Base-by-base conservation (phyloP, 2,329 filamentous ascomycete genomes). In the Fusarium paranaense region DNA sequence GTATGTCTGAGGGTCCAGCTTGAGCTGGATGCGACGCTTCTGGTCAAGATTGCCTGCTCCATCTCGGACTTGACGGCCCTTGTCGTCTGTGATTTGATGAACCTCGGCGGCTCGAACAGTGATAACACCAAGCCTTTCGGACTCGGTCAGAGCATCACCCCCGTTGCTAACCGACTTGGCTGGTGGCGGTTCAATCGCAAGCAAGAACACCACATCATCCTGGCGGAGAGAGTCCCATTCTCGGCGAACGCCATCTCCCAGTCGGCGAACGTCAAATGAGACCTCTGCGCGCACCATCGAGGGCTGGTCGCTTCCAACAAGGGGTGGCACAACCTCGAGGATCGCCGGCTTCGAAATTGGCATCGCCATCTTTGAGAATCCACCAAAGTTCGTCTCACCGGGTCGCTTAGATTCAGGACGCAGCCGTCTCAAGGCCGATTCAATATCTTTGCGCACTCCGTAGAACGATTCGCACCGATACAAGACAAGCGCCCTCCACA, bases 401-500 rank as follows among this genome's bases (percentile, higher is more conserved):
- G 90, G 86, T 45, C 88, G 88, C 67, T 87, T 88, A 25, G 85
- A 80, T 73, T 92, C 90, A 2, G 96, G 95, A 74, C 93, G 91
- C 69, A 99, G 85, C 54, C 95, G 91, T 79, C 93, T 94, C 60
- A 98, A 81, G 8, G 93, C 91, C 57, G 94, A 90, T 80, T 98
- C 95, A 66, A 99, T 91, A 80, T 99, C 95, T 79, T 95, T 96
- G 54, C 95, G 91, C 69, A 99, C 96, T 69, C 95, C 94, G 81
- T 97, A 98, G 81, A 98, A 98, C 0, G 96, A 90, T 82, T 99
- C 97, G 67, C 92, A 94, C 45, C 96, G 91, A 81, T 98, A 97
- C 10, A 99, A 86, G 16, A 97, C 88, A 78, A 98, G 92, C 0
- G 96, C 95, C 71, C 97, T 90, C 95, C 95, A 99, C n/a, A 99